Evolutionary conservation across 192 early-diverging fungal species (phyloP).

Genomic region (Backusella liffmaniae): DNA sequence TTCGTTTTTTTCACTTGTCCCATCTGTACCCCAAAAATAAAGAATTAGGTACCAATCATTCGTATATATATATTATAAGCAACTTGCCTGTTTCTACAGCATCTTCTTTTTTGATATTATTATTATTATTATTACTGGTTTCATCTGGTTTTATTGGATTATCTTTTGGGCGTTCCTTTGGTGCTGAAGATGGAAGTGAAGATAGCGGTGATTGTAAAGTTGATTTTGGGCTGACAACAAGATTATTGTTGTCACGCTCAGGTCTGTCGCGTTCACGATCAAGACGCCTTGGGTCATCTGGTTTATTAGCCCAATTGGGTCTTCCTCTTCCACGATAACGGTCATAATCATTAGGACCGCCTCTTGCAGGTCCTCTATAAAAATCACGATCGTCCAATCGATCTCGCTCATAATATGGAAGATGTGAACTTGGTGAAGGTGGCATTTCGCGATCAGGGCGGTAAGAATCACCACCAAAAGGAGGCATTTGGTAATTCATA

Average conservation of each 20-base stretch:
- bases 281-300: neutral
- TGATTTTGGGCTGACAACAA: neutral
- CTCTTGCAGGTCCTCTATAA: constrained; percentile 19
- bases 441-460: constrained; percentile 35
- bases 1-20: neutral
- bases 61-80: neutral
- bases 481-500: constrained; percentile 8
- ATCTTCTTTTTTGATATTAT: neutral
- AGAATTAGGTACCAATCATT: neutral
- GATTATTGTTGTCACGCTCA: neutral
- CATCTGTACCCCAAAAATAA: neutral
- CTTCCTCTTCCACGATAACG: constrained; percentile 20
- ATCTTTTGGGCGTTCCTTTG: neutral
- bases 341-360: constrained; percentile 27
- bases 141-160: neutral
- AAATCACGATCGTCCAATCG: constrained; percentile 36
- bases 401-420: constrained; percentile 19
- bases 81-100: neutral
- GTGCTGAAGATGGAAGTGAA: neutral
- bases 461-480: constrained; percentile 40
- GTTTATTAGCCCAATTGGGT: constrained; percentile 7
- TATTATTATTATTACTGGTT: neutral
- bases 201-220: neutral
- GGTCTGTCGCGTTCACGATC: constrained; percentile 12
- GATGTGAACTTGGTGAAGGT: constrained; percentile 15